Evolutionary conservation across 2,329 filamentous ascomycete species (phyloP).

Genomic region (Esteya vermicola): DNA sequence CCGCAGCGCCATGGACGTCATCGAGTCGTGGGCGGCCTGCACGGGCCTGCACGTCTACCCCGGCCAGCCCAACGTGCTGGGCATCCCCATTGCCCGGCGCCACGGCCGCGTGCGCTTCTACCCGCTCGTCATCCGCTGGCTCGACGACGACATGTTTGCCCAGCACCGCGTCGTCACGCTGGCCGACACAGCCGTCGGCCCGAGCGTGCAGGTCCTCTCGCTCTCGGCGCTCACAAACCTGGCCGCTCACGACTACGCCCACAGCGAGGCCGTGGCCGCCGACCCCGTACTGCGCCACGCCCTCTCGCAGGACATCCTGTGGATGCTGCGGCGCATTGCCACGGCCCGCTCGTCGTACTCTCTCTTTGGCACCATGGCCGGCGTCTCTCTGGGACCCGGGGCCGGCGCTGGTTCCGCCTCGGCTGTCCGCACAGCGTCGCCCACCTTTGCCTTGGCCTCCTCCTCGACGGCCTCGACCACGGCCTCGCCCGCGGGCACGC

Average conservation of each 20-base stretch:
- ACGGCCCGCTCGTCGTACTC: neutral
- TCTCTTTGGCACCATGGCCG: too few species aligned
- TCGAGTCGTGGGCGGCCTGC: slow-evolving; percentile 25
- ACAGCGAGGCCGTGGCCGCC: neutral
- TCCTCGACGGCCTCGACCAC: too few species aligned
- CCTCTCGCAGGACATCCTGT: slow-evolving; percentile 18
- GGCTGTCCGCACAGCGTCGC: too few species aligned
- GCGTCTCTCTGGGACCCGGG: too few species aligned
- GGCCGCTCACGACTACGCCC: slow-evolving; percentile 18
- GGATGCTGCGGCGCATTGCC: slow-evolving; percentile 20
- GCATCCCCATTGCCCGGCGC: slow-evolving; percentile 15
- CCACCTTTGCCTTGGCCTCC: too few species aligned
- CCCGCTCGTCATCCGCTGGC: slow-evolving; percentile 22
- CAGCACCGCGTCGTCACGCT: slow-evolving; percentile 12
- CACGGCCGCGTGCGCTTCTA: slow-evolving; percentile 18
- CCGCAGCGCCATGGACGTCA: slow-evolving; percentile 17
- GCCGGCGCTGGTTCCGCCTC: too few species aligned
- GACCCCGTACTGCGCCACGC: slow-evolving; percentile 1
- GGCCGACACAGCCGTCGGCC: neutral
- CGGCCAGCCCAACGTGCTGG: slow-evolving; percentile 24
- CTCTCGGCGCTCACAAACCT: slow-evolving; percentile 21
- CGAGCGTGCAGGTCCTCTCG: slow-evolving; percentile 14
- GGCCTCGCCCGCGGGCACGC: too few species aligned
- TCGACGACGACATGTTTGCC: slow-evolving; percentile 10
- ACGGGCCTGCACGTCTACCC: slow-evolving; percentile 17